phyloP scores from a whole-genome alignment of 2,329 filamentous ascomycete genomes.

The Fusarium pilosicola region DNA sequence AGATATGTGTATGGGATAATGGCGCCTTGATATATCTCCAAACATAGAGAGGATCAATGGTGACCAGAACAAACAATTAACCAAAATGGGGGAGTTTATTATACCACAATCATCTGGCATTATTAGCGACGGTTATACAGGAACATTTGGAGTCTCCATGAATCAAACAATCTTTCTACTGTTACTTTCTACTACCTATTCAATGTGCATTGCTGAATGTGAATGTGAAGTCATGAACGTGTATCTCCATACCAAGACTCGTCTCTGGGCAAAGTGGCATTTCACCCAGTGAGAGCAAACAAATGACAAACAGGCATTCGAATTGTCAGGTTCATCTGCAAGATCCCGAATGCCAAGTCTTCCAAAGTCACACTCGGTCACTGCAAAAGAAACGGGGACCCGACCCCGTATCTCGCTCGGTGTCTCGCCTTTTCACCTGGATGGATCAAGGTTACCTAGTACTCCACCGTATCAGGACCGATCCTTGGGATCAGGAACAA shows the following conservation, averaged over 20 bases:
- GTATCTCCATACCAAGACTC: not conserved
- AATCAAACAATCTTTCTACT: conserved; percentile 34
- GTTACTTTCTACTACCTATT: not conserved
- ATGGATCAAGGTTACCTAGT: not conserved
- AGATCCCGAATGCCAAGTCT: conserved; percentile 33
- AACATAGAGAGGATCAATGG: not conserved
- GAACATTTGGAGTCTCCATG: conserved; percentile 32
- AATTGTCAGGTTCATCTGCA: conserved; percentile 24
- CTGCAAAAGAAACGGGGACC: conserved; percentile 2
- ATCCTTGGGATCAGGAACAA: conserved; percentile 12
- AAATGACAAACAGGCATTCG: conserved; percentile 29
- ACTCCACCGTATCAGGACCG: conserved; percentile 16
- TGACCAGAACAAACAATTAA: not conserved
- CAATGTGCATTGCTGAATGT: not conserved
- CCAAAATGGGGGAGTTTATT: conserved; percentile 28
- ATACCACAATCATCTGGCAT: conserved; percentile 37
- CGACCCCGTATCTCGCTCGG: conserved; percentile 11
- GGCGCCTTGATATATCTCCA: conserved; percentile 3
- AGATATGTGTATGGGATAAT: conserved; percentile 8
- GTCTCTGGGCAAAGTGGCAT: conserved; percentile 2
- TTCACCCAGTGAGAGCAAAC: conserved; percentile 15
- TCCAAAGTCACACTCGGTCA: not conserved
- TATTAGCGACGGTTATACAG: conserved; percentile 41
- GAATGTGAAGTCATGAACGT: not conserved
- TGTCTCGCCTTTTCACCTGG: conserved; percentile 24